Evolutionary conservation across 495 filamentous ascomycete genomes (phyloP), one percentile per base, ranked within the genome.

Genomic region (Cenococcum geophilum): DNA sequence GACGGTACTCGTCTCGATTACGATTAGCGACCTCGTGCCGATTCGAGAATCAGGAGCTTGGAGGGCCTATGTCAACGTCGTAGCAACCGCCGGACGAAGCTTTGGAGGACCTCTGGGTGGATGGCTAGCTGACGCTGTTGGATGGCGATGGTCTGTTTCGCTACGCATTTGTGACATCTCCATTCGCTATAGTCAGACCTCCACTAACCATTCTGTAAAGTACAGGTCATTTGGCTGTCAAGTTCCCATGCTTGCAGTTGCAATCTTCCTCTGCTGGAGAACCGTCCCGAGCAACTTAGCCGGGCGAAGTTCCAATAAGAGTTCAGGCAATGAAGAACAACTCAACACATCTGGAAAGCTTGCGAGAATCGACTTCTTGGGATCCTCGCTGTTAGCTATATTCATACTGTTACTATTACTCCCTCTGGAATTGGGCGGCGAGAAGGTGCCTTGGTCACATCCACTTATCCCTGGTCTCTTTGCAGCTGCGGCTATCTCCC

Each of bases 31-130:
- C 60, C 74, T 88, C 4, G 78, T 88, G 1, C 83, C 85, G 9
- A 71, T 81, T n/a, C 76, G 82, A n/a, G 82, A 89, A n/a, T 76
- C 87, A 0, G 86, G 84, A 8, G 73, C 76, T 11, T 89, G 83
- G 83, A 76, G 84, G 49, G 80, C 83, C 9, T 87, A 85, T 68
- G 75, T 87, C 22, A 88, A 89, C 60, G 76, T 87, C 12, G 74
- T 82, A 6, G 79, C 81, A 62, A 87, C 84, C 0, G 74, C 82
- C 2, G 86, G 85, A 9, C 78, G 86, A n/a, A 82, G 79, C 58
- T 58, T 84, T 12, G 86, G 86, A 4, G 85, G 85, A 0, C 84
- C 85, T 1, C 36, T 85, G 0, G 86, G 86, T 0, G 86, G 86
- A 0, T 82, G 76, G 63, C 70, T 89, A 11, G 82, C 83, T 10